phyloP scores from a whole-genome alignment of 1,284 basidiomycete species.

The Kalmanozyma brasiliensis region DNA sequence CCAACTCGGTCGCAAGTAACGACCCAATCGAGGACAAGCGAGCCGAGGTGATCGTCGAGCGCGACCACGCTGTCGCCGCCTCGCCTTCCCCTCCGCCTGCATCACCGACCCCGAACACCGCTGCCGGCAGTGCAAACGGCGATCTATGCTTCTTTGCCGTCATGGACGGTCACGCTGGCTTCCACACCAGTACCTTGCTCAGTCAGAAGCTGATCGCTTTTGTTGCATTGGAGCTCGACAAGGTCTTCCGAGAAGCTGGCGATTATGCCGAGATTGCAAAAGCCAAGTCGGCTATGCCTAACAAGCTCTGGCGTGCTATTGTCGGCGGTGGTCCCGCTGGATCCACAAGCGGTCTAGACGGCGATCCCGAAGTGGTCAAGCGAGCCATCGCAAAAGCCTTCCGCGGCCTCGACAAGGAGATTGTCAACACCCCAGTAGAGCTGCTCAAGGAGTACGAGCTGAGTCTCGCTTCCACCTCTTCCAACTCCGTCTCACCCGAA shows the following conservation, averaged over 20 bases:
- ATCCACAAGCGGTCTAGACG: conserved; percentile 69
- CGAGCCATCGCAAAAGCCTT: conserved; percentile 82
- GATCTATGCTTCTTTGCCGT: conserved; percentile 77
- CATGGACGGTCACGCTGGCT: conserved; percentile 91
- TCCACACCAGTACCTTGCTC: conserved; percentile 84
- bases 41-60: conserved; percentile 65
- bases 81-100: conserved; percentile 18
- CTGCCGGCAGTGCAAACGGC: conserved; percentile 39
- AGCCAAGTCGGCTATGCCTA: conserved; percentile 59
- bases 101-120: conserved; percentile 23
- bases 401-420: conserved; percentile 79
- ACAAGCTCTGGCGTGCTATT: conserved; percentile 60
- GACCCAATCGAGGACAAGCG: conserved; percentile 65
- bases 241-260: conserved; percentile 69
- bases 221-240: conserved; percentile 80
- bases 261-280: conserved; percentile 64
- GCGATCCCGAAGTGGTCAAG: conserved; percentile 76
- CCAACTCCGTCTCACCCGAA: conserved; percentile 43
- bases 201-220: conserved; percentile 86
- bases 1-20: conserved; percentile 64
- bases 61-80: conserved; percentile 56
- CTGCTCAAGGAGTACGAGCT: conserved; percentile 73
- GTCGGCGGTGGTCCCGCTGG: conserved; percentile 51
- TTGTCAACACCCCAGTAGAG: conserved; percentile 79
- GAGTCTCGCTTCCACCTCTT: conserved; percentile 69